Evolutionary conservation across 169 alveolate species (phyloP).

Genomic region (Perkinsus marinus): DNA sequence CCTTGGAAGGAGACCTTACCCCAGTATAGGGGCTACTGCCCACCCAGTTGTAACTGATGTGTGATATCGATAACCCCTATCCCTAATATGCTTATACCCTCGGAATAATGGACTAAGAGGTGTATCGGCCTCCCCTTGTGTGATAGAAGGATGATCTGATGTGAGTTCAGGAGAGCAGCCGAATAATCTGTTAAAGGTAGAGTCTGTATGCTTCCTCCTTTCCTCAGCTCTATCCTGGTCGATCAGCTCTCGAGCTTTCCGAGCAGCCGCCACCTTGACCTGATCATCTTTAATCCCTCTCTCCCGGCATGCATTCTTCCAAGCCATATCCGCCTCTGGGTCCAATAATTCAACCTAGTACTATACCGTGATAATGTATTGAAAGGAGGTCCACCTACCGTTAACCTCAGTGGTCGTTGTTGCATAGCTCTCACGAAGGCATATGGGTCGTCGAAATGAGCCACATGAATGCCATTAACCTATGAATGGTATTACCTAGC

Average conservation of each 20-base stretch:
- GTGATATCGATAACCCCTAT: not conserved
- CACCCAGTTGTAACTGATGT: not conserved
- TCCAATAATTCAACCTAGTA: not conserved
- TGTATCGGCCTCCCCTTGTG: not conserved
- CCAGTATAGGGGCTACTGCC: not conserved
- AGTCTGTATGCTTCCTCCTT: not conserved
- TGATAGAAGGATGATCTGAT: no score
- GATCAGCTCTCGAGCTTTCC: not conserved
- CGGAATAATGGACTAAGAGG: not conserved
- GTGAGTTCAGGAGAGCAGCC: not conserved
- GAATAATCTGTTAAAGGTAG: not conserved
- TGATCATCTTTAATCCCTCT: not conserved
- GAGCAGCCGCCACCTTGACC: not conserved
- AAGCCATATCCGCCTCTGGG: not conserved
- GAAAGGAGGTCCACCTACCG: not conserved
- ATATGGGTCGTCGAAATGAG: not conserved
- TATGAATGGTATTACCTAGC: no score
- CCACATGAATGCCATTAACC: not conserved
- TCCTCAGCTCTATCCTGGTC: not conserved
- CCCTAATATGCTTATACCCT: not conserved
- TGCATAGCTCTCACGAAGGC: not conserved
- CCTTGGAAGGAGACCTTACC: not conserved
- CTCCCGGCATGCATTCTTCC: not conserved
- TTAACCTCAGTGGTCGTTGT: not conserved
- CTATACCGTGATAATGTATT: not conserved